Conservation (phyloP, 2,329 filamentous ascomycete species). For the Zasmidium cellare region DNA sequence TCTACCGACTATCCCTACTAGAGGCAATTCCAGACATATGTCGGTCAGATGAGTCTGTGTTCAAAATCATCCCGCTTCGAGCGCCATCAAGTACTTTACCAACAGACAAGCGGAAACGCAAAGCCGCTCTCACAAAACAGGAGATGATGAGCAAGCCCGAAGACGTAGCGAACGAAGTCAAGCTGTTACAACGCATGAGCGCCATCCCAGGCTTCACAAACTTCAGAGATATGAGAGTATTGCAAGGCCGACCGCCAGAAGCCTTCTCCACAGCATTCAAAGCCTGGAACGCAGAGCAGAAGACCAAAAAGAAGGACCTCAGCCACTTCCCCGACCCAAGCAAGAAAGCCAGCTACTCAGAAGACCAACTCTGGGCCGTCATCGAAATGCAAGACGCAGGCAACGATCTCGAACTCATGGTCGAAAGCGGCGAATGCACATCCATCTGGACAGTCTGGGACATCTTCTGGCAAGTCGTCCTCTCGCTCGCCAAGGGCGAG, state of each 20-base stretch:
- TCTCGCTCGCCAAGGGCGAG: slow-evolving; percentile 63
- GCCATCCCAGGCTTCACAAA: slow-evolving; percentile 63
- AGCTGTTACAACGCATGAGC: slow-evolving; percentile 58
- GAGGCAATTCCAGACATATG: slow-evolving; percentile 29
- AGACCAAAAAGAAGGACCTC: slow-evolving; percentile 39
- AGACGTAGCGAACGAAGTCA: slow-evolving; percentile 49
- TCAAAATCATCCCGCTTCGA: slow-evolving; percentile 47
- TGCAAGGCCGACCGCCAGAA: slow-evolving; percentile 57
- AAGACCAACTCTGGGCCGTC: slow-evolving; percentile 62
- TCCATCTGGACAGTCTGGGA: slow-evolving; percentile 56
- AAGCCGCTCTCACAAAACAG: slow-evolving; percentile 44
- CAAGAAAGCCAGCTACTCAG: slow-evolving; percentile 53
- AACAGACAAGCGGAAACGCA: slow-evolving; percentile 51
- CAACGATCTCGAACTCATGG: slow-evolving; percentile 51
- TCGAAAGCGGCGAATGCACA: slow-evolving; percentile 37
- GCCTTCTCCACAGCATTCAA: slow-evolving; percentile 51
- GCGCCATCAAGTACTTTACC: slow-evolving; percentile 41
- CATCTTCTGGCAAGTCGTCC: slow-evolving; percentile 66
- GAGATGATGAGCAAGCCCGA: slow-evolving; percentile 46
- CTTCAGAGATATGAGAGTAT: slow-evolving; percentile 59
- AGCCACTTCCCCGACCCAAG: slow-evolving; percentile 59
- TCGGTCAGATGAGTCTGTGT: slow-evolving; percentile 44
- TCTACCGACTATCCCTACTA: slow-evolving; percentile 57
- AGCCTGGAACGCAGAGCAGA: slow-evolving; percentile 43
- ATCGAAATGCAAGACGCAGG: slow-evolving; percentile 68